Percentiles rank a stretch among this genome's conserved stretches.
These are phyloP conservation scores for Zymoseptoria brevis DNA, from an alignment of 2,329 filamentous ascomycete genomes.

Conservation along the genomic window DNA sequence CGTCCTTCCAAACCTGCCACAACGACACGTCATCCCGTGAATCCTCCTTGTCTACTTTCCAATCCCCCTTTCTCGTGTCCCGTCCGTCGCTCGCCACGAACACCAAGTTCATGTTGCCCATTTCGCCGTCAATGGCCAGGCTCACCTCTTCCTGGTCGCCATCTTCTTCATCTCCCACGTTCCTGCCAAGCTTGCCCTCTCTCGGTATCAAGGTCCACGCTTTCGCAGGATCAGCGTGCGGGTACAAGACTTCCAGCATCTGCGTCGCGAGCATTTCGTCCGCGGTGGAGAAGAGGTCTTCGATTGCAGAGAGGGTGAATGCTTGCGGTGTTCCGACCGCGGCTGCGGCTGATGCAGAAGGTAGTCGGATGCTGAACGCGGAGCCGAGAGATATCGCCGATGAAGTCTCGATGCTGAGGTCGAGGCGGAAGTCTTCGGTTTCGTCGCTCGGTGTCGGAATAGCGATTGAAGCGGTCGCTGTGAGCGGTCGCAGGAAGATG, in stretches of 20 bases:
- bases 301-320: background rate
- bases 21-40: background rate
- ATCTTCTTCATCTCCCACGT: background rate
- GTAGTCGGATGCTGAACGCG: constrained; percentile 1
- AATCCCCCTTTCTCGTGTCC: background rate
- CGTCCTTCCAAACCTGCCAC: background rate
- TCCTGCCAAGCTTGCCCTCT: background rate
- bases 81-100: background rate
- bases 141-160: background rate
- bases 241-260: background rate
- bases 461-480: constrained; percentile 1
- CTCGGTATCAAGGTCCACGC: background rate
- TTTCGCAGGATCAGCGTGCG: background rate
- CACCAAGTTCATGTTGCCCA: background rate
- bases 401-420: constrained; percentile 2
- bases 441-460: background rate
- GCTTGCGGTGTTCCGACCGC: background rate
- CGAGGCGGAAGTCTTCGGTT: constrained; percentile 1
- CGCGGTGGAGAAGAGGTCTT: constrained; percentile 3
- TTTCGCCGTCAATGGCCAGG: background rate
- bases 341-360: background rate
- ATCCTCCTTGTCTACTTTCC: background rate
- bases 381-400: background rate
- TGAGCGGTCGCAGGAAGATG: background rate
- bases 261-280: constrained; percentile 5